Base-by-base conservation (phyloP, 2,329 filamentous ascomycete species). In the Aspergillus nomiae region DNA sequence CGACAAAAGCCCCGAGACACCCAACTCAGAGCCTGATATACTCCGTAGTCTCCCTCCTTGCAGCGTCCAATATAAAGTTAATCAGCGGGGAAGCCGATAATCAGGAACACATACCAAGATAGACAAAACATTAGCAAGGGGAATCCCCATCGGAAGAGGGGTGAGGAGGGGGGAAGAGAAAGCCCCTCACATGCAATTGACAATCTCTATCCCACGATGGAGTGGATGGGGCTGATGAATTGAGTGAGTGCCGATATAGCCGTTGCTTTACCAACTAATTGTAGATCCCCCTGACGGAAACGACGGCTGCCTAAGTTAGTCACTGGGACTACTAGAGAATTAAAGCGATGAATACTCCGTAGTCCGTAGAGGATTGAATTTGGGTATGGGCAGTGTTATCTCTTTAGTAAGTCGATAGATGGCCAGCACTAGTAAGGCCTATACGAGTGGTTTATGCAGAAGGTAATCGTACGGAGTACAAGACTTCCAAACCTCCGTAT, bases 261-360 rank as follows among this genome's bases (percentile, higher is more conserved):
- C 32, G 32, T 55, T 55, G n/a, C 32, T 55, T 28, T 51, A 21
- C 16, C 32, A n/a, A 28, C 51, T 55, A 55, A 55, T 55, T n/a
- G 51, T 55, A 55, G 51, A 55, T 55, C 32, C 51, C 51, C 32
- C 51, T 55, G 51, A 55, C 51, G 51, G 51, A 54, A 54, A 36
- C 51, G 51, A 54, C 51, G 51, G 51, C 51, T 36, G 30, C 51
- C 51, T 36, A 36, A 14, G 51, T 36, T 54, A 55, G 12, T 38
- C 12, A 32, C 16, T 28, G 14, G n/a, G 19, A 43, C 43, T 36
- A 16, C 34, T 36, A 16, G 14, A 36, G 38, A n/a, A 6, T 4
- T 26, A 14, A 12, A 46, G 9, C 16, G 16, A 30, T 30, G 14
- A 16, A 3, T 28, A 28, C 26, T 28, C 26, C 26, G 48, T 51